Conservation (phyloP, 2,329 filamentous ascomycete species). For the Ramularia endophylla region DNA sequence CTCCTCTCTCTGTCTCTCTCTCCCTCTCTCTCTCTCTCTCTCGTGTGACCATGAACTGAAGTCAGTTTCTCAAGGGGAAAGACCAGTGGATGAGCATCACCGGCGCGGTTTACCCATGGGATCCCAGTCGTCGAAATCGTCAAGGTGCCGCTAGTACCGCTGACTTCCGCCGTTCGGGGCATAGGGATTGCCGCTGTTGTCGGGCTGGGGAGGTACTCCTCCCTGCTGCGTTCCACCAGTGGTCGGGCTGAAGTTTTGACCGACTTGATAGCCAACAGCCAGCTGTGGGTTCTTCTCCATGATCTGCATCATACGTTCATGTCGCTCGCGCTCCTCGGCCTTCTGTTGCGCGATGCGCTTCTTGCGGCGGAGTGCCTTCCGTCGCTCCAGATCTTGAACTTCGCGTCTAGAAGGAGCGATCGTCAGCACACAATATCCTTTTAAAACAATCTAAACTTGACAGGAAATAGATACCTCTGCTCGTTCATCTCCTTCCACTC, state of each 20-base stretch:
- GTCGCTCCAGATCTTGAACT: slow-evolving; percentile 48
- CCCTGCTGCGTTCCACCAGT: no score
- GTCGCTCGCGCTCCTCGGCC: slow-evolving; percentile 39
- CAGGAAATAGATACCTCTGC: slow-evolving; percentile 45
- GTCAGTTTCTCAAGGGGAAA: no score
- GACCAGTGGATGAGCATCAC: no score
- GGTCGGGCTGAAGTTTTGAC: slow-evolving; percentile 14
- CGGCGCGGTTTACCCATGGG: neutral
- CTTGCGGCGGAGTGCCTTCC: slow-evolving; percentile 37
- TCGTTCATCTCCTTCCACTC: slow-evolving; percentile 65
- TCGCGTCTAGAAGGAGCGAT: slow-evolving; percentile 27
- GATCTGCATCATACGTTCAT: slow-evolving; percentile 32
- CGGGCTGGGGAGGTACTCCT: slow-evolving; percentile 14
- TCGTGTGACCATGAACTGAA: no score
- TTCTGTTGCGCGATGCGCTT: slow-evolving; percentile 37
- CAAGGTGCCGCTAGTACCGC: slow-evolving; percentile 10
- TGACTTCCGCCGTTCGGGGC: slow-evolving; percentile 14
- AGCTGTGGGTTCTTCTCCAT: slow-evolving; percentile 26
- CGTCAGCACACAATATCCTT: slow-evolving; percentile 16
- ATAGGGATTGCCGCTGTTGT: slow-evolving; percentile 31
- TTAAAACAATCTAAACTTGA: slow-evolving; percentile 4
- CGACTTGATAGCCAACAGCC: slow-evolving; percentile 21
- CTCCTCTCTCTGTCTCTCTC: no score
- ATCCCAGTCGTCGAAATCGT: neutral
- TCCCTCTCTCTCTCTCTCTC: no score